These are phyloP conservation scores for Cicer pinnatifidum DNA, from an alignment of 306 rosid species.

Conservation along the genomic window DNA sequence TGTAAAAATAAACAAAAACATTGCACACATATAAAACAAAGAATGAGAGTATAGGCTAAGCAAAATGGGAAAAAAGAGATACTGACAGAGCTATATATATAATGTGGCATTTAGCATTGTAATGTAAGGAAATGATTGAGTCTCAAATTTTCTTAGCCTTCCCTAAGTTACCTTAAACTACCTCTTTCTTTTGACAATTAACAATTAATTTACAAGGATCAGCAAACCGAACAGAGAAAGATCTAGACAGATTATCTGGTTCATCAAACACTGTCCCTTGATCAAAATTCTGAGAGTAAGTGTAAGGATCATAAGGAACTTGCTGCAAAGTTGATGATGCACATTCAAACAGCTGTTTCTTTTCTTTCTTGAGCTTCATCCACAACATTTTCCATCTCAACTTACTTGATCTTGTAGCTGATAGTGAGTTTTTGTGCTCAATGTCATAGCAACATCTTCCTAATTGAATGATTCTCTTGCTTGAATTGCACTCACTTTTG, in stretches of 20 bases:
- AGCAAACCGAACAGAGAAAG: constrained; percentile 53
- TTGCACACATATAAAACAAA: too few species aligned
- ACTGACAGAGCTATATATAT: too few species aligned
- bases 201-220: constrained; percentile 55
- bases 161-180: constrained; percentile 22
- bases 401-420: constrained; percentile 38
- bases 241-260: constrained; percentile 52
- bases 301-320: constrained; percentile 55
- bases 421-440: not conserved
- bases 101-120: too few species aligned
- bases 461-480: too few species aligned
- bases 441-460: too few species aligned
- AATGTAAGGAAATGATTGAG: too few species aligned
- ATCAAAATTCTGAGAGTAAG: constrained; percentile 70
- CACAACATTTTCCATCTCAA: constrained; percentile 44
- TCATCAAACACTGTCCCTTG: constrained; percentile 50
- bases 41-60: too few species aligned
- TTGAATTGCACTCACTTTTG: constrained; percentile 41
- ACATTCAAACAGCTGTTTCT: constrained; percentile 43
- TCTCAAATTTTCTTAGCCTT: not conserved
- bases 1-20: too few species aligned
- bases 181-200: constrained; percentile 39
- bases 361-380: constrained; percentile 49
- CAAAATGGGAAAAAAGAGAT: too few species aligned
- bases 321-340: constrained; percentile 5